phyloP scores from a whole-genome alignment of 2,329 filamentous ascomycete genomes.

The Aureobasidium uvarum region DNA sequence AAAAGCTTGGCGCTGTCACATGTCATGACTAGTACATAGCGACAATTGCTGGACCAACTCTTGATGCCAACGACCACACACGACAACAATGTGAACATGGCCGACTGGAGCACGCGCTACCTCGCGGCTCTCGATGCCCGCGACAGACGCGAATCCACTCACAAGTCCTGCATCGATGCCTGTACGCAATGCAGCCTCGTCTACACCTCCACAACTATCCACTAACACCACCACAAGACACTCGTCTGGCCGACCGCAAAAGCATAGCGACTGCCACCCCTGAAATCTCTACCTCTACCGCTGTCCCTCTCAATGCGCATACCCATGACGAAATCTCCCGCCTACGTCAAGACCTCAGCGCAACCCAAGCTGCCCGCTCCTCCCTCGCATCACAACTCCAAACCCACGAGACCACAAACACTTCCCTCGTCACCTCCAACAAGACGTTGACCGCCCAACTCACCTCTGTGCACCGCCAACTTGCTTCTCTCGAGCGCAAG shows the following conservation, averaged over 20 bases:
- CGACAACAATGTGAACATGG: slow-evolving; percentile 45
- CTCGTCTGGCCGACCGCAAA: slow-evolving; percentile 48
- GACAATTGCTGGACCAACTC: no score
- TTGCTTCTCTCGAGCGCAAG: slow-evolving; percentile 60
- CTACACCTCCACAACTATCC: slow-evolving; percentile 27
- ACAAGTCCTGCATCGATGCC: slow-evolving; percentile 69
- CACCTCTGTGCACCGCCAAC: slow-evolving; percentile 65
- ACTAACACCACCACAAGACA: slow-evolving; percentile 39
- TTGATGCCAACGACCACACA: not conserved
- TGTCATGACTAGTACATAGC: not conserved
- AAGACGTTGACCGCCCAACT: slow-evolving; percentile 70
- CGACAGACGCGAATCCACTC: slow-evolving; percentile 65
- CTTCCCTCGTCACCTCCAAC: slow-evolving; percentile 63
- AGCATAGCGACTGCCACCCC: slow-evolving; percentile 33
- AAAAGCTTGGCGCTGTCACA: not conserved
- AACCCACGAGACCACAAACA: slow-evolving; percentile 43
- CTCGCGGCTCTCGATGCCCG: slow-evolving; percentile 68
- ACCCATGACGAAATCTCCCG: slow-evolving; percentile 34
- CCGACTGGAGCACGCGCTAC: slow-evolving; percentile 80
- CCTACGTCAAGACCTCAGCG: slow-evolving; percentile 57
- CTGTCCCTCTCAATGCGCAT: slow-evolving; percentile 25
- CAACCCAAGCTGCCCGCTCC: slow-evolving; percentile 28
- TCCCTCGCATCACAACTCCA: slow-evolving; percentile 40
- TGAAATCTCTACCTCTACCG: slow-evolving; percentile 28
- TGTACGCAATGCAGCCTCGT: slow-evolving; percentile 55